phyloP scores from a whole-genome alignment of 2,329 filamentous ascomycete genomes.

The Rhytidhysteron rufulum region DNA sequence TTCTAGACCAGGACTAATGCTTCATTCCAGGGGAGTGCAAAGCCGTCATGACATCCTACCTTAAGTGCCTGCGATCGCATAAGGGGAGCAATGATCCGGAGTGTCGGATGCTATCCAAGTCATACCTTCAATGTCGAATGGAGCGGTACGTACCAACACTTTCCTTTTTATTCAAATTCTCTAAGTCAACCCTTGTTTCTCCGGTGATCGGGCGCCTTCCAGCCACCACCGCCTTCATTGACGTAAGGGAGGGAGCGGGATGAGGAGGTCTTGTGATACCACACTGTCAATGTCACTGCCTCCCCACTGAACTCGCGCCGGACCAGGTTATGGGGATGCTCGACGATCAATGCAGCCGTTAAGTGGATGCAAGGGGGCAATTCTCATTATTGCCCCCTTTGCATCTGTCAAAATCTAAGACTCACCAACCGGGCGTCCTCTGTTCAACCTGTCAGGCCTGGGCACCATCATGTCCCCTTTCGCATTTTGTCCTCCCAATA shows the following conservation, averaged over 20 bases:
- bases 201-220: constrained; percentile 5
- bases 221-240: constrained; percentile 4
- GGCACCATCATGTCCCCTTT: constrained; percentile 4
- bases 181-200: constrained; percentile 8
- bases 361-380: constrained; percentile 20
- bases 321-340: constrained; percentile 24
- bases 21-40: constrained; percentile 77
- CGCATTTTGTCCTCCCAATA: too few species aligned
- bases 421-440: constrained; percentile 10
- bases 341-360: constrained; percentile 5
- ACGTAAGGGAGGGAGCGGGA: constrained; percentile 18
- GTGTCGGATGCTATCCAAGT: constrained; percentile 81
- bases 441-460: constrained; percentile 18
- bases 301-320: not conserved
- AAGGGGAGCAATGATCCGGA: constrained; percentile 81
- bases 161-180: constrained; percentile 9
- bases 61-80: constrained; percentile 80
- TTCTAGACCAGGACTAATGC: constrained; percentile 17
- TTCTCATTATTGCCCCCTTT: constrained; percentile 14
- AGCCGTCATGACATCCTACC: constrained; percentile 77
- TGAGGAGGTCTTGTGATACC: constrained; percentile 23
- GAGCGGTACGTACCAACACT: constrained; percentile 63
- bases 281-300: constrained; percentile 22
- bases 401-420: constrained; percentile 25
- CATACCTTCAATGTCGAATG: constrained; percentile 90